Percentiles rank a stretch among this genome's conserved stretches.
Evolutionary conservation across 371 early-diverging fungal genomes (phyloP).

Genomic region (Gilbertella persicaria): DNA sequence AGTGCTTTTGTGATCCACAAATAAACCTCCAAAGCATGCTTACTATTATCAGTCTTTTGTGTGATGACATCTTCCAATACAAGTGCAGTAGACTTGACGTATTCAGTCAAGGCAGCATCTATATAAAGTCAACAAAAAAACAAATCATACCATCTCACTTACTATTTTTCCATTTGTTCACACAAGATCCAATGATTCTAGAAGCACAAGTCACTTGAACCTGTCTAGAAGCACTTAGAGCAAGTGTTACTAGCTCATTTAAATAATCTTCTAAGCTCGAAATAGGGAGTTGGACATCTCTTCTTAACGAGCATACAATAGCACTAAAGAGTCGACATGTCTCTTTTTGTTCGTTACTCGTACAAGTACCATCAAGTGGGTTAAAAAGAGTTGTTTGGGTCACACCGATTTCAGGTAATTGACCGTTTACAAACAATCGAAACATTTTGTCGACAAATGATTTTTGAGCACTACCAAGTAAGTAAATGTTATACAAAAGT

Average conservation of each 20-base stretch:
- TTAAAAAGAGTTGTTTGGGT: neutral
- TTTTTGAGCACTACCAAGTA: conserved; percentile 38
- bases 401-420: conserved; percentile 30
- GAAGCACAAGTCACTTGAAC: conserved; percentile 45
- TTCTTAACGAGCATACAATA: conserved; percentile 55
- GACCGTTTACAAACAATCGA: conserved; percentile 47
- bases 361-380: conserved; percentile 3
- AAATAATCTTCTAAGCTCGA: conserved; percentile 49
- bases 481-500: neutral
- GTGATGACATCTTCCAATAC: conserved; percentile 27
- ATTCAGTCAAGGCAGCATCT: conserved; percentile 37
- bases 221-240: conserved; percentile 40
- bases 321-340: conserved; percentile 54
- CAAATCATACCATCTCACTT: conserved; percentile 22
- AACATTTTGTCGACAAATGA: conserved; percentile 50
- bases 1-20: conserved; percentile 66
- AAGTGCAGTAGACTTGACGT: conserved; percentile 29
- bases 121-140: neutral
- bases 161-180: conserved; percentile 67
- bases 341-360: conserved; percentile 41
- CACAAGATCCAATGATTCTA: conserved; percentile 55
- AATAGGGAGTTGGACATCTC: conserved; percentile 59
- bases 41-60: conserved; percentile 11
- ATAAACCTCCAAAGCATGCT: conserved; percentile 36
- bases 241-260: conserved; percentile 46